Conservation (phyloP, 2,329 filamentous ascomycete genomes). For the Talaromyces rugulosus region DNA sequence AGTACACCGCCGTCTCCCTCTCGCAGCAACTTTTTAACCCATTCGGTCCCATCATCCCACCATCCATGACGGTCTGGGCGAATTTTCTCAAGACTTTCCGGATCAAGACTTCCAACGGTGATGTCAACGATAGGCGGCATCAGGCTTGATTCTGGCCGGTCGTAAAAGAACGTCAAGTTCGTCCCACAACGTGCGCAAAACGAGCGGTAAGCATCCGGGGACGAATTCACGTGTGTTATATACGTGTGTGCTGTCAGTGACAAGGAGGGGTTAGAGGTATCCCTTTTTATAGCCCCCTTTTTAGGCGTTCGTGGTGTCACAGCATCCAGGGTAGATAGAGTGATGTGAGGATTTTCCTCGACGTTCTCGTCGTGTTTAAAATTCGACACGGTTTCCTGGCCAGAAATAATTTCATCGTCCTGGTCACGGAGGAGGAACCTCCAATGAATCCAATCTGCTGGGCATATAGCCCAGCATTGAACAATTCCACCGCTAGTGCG, state of each 20-base stretch:
- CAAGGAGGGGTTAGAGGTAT: too few species aligned
- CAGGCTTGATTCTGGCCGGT: constrained; percentile 9
- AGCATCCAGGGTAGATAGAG: not conserved
- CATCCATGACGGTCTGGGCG: constrained; percentile 18
- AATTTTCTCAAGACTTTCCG: constrained; percentile 16
- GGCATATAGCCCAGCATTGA: constrained; percentile 25
- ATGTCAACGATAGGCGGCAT: constrained; percentile 18
- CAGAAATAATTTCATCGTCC: not conserved
- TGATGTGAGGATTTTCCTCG: not conserved
- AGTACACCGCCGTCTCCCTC: constrained; percentile 11
- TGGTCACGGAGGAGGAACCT: constrained; percentile 12
- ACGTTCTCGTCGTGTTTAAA: not conserved
- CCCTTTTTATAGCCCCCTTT: too few species aligned
- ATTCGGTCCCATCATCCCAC: constrained; percentile 20
- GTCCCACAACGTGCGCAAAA: constrained; percentile 28
- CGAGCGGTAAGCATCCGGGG: constrained; percentile 18
- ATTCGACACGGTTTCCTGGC: too few species aligned
- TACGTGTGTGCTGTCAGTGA: not conserved
- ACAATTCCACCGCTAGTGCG: constrained; percentile 17
- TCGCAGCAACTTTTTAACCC: constrained; percentile 19
- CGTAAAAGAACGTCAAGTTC: constrained; percentile 19
- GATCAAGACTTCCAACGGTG: constrained; percentile 21
- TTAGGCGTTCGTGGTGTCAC: not conserved
- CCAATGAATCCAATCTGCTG: constrained; percentile 23
- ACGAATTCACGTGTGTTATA: constrained; percentile 13